Base-by-base conservation (phyloP, 169 alveolate genomes). In the Miamiensis avidus region DNA sequence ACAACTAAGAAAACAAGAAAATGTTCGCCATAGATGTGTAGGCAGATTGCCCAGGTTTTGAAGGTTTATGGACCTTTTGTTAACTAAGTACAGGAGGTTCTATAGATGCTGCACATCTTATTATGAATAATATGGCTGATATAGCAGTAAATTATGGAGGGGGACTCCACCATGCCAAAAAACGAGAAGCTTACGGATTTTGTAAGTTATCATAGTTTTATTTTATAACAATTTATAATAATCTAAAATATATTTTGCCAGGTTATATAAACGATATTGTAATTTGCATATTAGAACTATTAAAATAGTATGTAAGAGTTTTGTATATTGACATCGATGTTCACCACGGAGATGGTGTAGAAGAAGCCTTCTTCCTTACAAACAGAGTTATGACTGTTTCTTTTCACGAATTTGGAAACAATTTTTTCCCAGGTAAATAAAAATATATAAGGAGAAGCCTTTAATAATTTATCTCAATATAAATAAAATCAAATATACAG, bases 331-430 rank as follows among this genome's bases (percentile, higher is more conserved):
- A 95, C 82, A 95, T 95, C 6, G 97, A 95, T 89, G 95, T 93
- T 34, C 97, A 95, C 79, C 97, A 95, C 82, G 97, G 96, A 29
- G 97, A 95, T 85, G 97, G 97, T 34, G 97, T 95, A 29, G 97
- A 95, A 85, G 97, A 95, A 83, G 97, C 96, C 25, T 95, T 95
- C 75, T 90, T 82, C 79, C 81, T 89, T n/a, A 92, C 96, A 6
- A 90, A 95, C 85, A 85, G 97, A 82, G 96, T 94, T 25, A 92
- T 95, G 96, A 95, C 97, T 49, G 86, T 91, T 29, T 88, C 94
- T 27, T 91, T 95, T 82, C 97, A 95, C 88, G 85, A 93, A 89
- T 95, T 89, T 89, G 97, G 96, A 1, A 86, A 81, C 29, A 95
- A 95, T 89, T 92, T 93, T 84, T 95, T 93, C 89, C 97, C 97